Evolutionary conservation across 768 basidiomycete species (phyloP).

Genomic region (Termitomyces sp.): DNA sequence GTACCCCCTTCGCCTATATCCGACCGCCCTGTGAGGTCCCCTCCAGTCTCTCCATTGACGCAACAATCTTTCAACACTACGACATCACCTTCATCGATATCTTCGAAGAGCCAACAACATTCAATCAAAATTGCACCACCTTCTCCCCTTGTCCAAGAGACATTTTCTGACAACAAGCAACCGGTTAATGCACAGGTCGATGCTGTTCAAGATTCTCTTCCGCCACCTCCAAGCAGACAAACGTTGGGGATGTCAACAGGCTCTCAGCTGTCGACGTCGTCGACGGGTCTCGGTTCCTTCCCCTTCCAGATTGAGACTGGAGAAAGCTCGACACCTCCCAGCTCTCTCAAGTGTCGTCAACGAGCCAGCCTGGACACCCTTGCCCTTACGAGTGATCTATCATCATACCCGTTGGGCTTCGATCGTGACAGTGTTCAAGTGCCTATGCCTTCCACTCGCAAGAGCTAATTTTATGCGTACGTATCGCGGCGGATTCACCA

Average conservation of each 20-base stretch:
- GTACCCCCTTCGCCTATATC: slow-evolving; percentile 88
- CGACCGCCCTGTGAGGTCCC: slow-evolving; percentile 69
- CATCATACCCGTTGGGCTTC: slow-evolving; percentile 78
- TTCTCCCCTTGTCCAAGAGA: slow-evolving; percentile 56
- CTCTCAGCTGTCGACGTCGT: slow-evolving; percentile 72
- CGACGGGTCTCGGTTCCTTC: slow-evolving; percentile 79
- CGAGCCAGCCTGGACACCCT: slow-evolving; percentile 84
- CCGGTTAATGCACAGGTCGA: slow-evolving; percentile 8
- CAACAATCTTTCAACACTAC: slow-evolving; percentile 46
- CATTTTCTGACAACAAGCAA: slow-evolving; percentile 22
- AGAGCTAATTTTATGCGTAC: slow-evolving; percentile 10
- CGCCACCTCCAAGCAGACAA: slow-evolving; percentile 54
- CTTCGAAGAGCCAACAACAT: slow-evolving; percentile 42
- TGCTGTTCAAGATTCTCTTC: slow-evolving; percentile 27
- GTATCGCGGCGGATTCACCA: neutral
- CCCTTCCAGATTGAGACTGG: slow-evolving; percentile 82
- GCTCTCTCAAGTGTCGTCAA: slow-evolving; percentile 42
- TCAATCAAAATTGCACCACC: slow-evolving; percentile 33
- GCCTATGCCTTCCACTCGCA: slow-evolving; percentile 17
- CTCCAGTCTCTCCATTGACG: slow-evolving; percentile 66
- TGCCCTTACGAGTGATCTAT: slow-evolving; percentile 75
- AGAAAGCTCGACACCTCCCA: slow-evolving; percentile 27
- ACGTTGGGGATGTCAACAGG: slow-evolving; percentile 68
- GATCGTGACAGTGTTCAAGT: slow-evolving; percentile 41
- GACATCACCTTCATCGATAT: slow-evolving; percentile 49